phyloP scores from a whole-genome alignment of 2,329 filamentous ascomycete genomes.

The Sporothrix variecibatus region DNA sequence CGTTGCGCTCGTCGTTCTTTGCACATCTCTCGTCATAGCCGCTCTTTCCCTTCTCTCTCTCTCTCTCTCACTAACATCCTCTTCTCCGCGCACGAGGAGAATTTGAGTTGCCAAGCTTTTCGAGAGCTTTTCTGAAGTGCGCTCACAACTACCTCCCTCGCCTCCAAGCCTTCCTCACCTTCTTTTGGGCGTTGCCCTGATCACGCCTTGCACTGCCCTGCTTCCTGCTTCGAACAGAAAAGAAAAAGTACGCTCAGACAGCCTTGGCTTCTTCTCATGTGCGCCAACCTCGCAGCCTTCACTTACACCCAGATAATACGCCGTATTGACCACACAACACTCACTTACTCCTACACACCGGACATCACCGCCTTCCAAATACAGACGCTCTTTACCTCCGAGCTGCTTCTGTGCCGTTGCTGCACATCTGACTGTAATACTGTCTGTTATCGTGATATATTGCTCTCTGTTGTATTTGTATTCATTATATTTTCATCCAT shows the following conservation, averaged over 20 bases:
- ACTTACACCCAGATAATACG: background rate
- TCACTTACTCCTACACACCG: background rate
- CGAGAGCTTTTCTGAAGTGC: background rate
- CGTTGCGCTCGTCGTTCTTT: background rate
- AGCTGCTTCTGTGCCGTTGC: background rate
- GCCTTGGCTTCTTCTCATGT: background rate
- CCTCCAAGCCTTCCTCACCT: background rate
- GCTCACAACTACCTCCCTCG: background rate
- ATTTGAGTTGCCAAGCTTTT: too few species aligned
- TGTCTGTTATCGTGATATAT: background rate
- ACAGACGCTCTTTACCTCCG: background rate
- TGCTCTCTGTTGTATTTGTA: background rate
- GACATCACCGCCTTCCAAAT: background rate
- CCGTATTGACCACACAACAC: background rate
- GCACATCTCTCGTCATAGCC: background rate
- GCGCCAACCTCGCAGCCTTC: background rate
- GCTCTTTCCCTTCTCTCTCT: background rate
- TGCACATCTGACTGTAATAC: background rate
- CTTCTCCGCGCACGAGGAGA: background rate
- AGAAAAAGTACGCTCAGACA: background rate
- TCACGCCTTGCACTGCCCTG: background rate
- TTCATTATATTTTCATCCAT: constrained; percentile 9
- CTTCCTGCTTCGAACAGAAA: too few species aligned
- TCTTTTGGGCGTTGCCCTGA: background rate
- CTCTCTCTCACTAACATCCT: too few species aligned